Percentiles rank a stretch among this genome's conserved stretches.
phyloP scores from a whole-genome alignment of 495 filamentous ascomycete species.

The Penicillium waksmanii region DNA sequence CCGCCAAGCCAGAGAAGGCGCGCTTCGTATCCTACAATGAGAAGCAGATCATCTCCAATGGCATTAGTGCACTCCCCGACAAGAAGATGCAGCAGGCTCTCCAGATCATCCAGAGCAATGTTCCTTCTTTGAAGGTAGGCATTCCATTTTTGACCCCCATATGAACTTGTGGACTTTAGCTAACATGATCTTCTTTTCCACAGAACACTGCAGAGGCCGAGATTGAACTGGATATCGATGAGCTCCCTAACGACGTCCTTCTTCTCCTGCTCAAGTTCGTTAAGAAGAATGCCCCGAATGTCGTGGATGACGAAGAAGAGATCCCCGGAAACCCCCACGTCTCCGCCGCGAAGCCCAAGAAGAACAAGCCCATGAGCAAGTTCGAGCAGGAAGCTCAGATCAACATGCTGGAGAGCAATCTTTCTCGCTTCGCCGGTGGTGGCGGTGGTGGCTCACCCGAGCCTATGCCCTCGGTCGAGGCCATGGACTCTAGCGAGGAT shows the following conservation, averaged over 20 bases:
- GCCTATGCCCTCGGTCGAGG: slow-evolving; percentile 49
- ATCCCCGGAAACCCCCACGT: slow-evolving; percentile 47
- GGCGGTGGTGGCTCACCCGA: slow-evolving; percentile 43
- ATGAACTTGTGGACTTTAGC: neutral
- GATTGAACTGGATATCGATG: slow-evolving; percentile 89
- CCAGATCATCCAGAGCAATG: slow-evolving; percentile 87
- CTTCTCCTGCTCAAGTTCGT: slow-evolving; percentile 77
- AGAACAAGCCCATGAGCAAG: slow-evolving; percentile 99
- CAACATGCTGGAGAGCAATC: slow-evolving; percentile 67
- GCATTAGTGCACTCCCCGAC: slow-evolving; percentile 74
- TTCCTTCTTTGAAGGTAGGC: slow-evolving; percentile 70
- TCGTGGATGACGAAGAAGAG: slow-evolving; percentile 53
- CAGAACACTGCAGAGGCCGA: slow-evolving; percentile 61
- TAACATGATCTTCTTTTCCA: neutral
- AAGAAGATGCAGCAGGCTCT: slow-evolving; percentile 76
- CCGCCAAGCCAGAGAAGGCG: slow-evolving; percentile 50
- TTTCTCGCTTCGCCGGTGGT: slow-evolving; percentile 52
- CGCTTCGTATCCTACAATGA: slow-evolving; percentile 69
- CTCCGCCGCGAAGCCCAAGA: slow-evolving; percentile 73
- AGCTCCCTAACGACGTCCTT: slow-evolving; percentile 73
- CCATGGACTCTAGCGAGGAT: slow-evolving; percentile 53
- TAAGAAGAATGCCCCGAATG: slow-evolving; percentile 63
- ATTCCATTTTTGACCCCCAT: neutral
- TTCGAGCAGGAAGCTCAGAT: slow-evolving; percentile 90
- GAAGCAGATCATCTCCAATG: slow-evolving; percentile 83